These are phyloP conservation scores for Immersiporthe knoxdaviesiana DNA, from an alignment of 2,329 filamentous ascomycete genomes.

Conservation along the genomic window DNA sequence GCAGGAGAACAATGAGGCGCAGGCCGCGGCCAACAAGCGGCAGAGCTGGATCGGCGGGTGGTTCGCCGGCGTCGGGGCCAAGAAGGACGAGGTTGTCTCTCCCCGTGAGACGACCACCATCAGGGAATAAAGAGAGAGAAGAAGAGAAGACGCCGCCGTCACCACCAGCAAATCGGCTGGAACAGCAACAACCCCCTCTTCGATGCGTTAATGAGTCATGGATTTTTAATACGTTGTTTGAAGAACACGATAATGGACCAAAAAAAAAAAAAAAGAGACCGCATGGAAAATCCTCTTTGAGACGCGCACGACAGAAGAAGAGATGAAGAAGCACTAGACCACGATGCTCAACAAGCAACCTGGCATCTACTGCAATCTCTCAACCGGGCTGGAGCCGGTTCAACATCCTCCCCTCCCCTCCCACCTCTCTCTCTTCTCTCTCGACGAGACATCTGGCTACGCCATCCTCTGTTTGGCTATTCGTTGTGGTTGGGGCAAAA, in stretches of 20 bases:
- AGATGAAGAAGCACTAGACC: background rate
- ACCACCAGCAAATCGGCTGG: background rate
- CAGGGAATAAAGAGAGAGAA: slow-evolving; percentile 24
- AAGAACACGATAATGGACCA: slow-evolving; percentile 21
- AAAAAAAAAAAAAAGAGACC: slow-evolving; percentile 17
- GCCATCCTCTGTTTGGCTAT: background rate
- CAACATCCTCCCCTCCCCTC: background rate
- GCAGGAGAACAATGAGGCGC: slow-evolving; percentile 68
- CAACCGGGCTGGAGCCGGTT: slow-evolving; percentile 22
- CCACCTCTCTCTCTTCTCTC: background rate
- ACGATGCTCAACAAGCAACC: slow-evolving; percentile 2
- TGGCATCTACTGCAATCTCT: background rate
- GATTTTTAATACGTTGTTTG: slow-evolving; percentile 25
- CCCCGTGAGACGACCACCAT: slow-evolving; percentile 25
- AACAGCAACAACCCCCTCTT: slow-evolving; percentile 9
- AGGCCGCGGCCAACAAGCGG: slow-evolving; percentile 56
- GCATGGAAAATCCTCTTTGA: slow-evolving; percentile 20
- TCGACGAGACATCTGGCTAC: slow-evolving; percentile 8
- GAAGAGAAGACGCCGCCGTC: background rate
- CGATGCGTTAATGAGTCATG: slow-evolving; percentile 23
- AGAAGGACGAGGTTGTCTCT: slow-evolving; percentile 21
- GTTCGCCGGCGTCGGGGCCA: slow-evolving; percentile 27
- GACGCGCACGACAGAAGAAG: slow-evolving; percentile 1
- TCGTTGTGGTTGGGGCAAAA: background rate
- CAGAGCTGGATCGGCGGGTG: slow-evolving; percentile 63